phyloP scores from a whole-genome alignment of 768 basidiomycete species.

The Lactifluus subvellereus region DNA sequence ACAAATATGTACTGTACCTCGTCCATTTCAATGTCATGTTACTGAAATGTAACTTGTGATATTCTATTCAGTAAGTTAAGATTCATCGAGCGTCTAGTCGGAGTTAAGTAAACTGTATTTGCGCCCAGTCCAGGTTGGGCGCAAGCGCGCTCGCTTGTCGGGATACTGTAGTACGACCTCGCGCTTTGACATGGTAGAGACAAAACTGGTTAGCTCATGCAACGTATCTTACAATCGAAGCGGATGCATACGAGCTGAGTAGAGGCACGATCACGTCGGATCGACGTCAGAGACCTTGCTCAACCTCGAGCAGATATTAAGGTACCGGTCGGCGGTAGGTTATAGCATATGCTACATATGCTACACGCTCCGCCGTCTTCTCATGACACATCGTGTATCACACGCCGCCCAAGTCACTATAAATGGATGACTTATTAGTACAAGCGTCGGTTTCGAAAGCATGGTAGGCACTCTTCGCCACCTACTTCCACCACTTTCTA shows the following conservation, averaged over 20 bases:
- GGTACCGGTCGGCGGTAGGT: background rate
- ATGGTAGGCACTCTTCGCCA: background rate
- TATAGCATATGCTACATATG: background rate
- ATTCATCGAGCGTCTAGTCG: background rate
- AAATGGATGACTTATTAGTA: slow-evolving; percentile 3
- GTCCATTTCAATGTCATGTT: too few species aligned
- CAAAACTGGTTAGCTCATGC: too few species aligned
- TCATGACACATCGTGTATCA: background rate
- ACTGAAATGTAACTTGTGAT: too few species aligned
- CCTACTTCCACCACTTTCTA: background rate
- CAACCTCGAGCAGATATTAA: background rate
- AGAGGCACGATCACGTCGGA: too few species aligned
- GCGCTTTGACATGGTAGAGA: too few species aligned
- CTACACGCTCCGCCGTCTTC: background rate
- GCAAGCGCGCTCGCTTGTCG: too few species aligned
- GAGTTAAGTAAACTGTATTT: background rate
- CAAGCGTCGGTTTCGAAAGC: background rate
- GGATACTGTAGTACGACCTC: too few species aligned
- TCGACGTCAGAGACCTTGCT: background rate
- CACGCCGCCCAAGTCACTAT: background rate
- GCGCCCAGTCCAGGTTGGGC: background rate
- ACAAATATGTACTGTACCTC: too few species aligned
- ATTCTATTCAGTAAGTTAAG: background rate
- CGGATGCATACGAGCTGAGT: background rate
- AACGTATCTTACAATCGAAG: background rate